Evolutionary conservation across 345 rosid genomes (phyloP), one percentile per base, ranked within the genome.

Genomic region (Ceriops decandra): DNA sequence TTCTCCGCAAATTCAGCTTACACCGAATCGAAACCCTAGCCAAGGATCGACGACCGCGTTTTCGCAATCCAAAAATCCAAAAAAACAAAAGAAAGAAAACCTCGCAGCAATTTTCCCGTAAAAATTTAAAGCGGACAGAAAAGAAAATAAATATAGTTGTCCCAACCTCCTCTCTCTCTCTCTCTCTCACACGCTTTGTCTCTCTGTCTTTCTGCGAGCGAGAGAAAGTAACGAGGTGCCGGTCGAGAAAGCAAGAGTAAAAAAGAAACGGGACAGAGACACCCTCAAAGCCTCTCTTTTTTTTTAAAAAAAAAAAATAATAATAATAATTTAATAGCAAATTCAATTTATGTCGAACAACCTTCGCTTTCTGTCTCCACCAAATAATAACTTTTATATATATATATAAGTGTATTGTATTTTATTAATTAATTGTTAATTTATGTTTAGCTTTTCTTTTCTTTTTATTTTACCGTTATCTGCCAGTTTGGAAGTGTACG

Each of bases 11-110:
- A 56, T 56, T 27, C 59, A 10, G 30, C 30, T 21, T 8, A 28
- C 5, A 24, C 0, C 32, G 11, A 36, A 67, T 30, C 15, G 38
- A 79, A 85, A 84, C 90, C 87, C 90, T 84, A 85, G 73, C 77
- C 74, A 52, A 42, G 70, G 80, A 82, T 76, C 72, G 64, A 35
- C 36, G 57, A 68, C 49, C 5, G 49, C 49, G 17, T 67, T 42
- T 42, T 15, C 49, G 17, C 49, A 42, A 38, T 38, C 69, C 59
- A 42, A 62, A 2, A 22, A 52, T 68, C 47, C 62, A 60, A n/a
- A 32, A 57, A 0, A 35, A 7, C 5, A 5, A 5, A 31, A 31
- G 5, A 31, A 31, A 31, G 0, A 31, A 31, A 7, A 33, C 9
- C 10, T 33, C 57, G n/a, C 57, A 22, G 28, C 16, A 56, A 56